Evolutionary conservation across 1,284 basidiomycete genomes (phyloP), one percentile per base, ranked within the genome.

Genomic region (Leucoagaricus sp.): DNA sequence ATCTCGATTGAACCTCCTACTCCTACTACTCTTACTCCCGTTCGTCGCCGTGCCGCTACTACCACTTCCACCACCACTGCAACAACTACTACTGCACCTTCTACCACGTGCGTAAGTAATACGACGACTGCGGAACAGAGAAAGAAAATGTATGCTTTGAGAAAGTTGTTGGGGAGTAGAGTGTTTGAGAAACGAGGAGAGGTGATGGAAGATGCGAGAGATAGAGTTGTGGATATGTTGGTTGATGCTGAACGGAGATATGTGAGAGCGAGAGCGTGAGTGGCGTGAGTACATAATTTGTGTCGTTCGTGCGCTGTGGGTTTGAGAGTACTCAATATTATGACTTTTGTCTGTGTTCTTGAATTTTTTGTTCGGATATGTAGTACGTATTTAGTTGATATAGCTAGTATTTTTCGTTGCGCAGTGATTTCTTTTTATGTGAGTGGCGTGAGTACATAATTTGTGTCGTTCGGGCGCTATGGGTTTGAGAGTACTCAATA

Each of bases 161-260:
- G 84, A 54, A 75, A 77, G 4, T 77, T 75, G 33, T 71, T 89
- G 28, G 87, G 83, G 6, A 80, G 75, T 57, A 69, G 75, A 23
- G 85, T 83, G 61, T 89, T 89, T 67, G 87, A 89, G 62, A 66
- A 69, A 48, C 51, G 55, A 12, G 57, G 46, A 10, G 56, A 49
- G 33, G 17, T 36, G 31, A 36, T 58, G 56, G 65, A 89, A 64
- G 86, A 89, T 57, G 86, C 86, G 40, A 77, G 84, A 58, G 88
- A 90, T 68, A 72, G 76, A 9, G 85, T 83, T 40, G 85, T 87
- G 52, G 87, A 89, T 68, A 75, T 84, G 76, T 74, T 88, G 49
- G 82, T 86, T 10, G 77, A 77, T 46, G 64, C 72, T 19, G 82
- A 84, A 66, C 71, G 76, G 63, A 68, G 65, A 58, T 52, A 15